These are phyloP conservation scores for Porcisia hertigi DNA, from an alignment of 208 protist species.

Conservation along the genomic window DNA sequence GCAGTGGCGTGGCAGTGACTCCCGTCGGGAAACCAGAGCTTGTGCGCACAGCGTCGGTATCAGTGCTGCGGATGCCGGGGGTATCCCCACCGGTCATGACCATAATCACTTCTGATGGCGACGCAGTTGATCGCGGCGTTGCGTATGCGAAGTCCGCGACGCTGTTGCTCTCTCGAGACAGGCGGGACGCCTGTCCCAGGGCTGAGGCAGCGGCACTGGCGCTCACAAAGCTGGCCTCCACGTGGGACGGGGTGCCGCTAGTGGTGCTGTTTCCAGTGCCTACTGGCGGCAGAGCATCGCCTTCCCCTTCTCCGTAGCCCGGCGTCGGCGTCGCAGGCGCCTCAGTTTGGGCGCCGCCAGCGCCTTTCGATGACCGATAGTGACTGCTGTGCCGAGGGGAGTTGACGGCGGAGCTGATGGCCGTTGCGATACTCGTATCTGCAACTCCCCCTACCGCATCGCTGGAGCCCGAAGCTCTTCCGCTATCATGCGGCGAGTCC, in stretches of 20 bases:
- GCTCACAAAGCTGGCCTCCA: slow-evolving; percentile 19
- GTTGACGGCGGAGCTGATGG: slow-evolving; percentile 17
- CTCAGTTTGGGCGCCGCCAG: neutral
- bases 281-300: neutral
- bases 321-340: neutral
- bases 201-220: neutral
- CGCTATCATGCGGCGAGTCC: slow-evolving; percentile 7
- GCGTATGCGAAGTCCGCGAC: neutral
- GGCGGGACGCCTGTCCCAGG: neutral
- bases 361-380: neutral
- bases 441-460: slow-evolving; percentile 9
- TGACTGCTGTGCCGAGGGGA: slow-evolving; percentile 17
- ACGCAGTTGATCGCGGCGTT: slow-evolving; percentile 13
- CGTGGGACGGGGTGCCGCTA: slow-evolving; percentile 13
- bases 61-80: neutral
- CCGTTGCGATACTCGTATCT: slow-evolving; percentile 12
- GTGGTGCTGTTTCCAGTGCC: neutral
- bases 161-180: neutral
- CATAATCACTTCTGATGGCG: slow-evolving; percentile 7
- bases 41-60: neutral
- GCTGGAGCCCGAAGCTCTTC: slow-evolving; percentile 3
- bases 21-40: neutral
- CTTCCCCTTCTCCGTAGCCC: neutral
- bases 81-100: slow-evolving; percentile 27
- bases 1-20: neutral